Percentiles rank a stretch among this genome's conserved stretches.
Conservation (phyloP, 1,139 yeast species). For the Arxiozyma bovina region DNA sequence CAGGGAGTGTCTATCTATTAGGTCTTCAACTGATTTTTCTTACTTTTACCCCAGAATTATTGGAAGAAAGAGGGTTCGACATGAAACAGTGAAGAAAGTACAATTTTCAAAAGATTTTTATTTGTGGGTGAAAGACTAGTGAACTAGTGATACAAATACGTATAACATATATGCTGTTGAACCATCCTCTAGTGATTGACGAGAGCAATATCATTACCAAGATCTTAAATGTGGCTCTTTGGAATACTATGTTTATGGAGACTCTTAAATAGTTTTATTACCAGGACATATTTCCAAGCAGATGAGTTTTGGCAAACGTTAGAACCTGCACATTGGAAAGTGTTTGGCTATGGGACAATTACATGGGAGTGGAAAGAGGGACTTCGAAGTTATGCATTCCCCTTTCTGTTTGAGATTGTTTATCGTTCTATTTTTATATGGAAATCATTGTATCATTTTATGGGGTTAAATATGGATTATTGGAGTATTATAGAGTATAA, state of each 20-base stretch:
- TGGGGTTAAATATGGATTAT: not conserved
- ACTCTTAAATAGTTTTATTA: constrained; percentile 52
- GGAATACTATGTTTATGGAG: constrained; percentile 33
- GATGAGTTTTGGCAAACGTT: constrained; percentile 91
- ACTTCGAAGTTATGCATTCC: constrained; percentile 72
- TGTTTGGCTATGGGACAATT: constrained; percentile 70
- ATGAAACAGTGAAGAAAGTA: too few relatives aligned
- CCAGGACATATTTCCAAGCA: constrained; percentile 81
- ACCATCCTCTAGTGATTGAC: not conserved
- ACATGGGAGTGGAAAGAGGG: constrained; percentile 94
- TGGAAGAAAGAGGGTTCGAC: too few relatives aligned
- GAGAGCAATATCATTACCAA: not conserved
- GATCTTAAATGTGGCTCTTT: not conserved
- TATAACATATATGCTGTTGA: too few relatives aligned
- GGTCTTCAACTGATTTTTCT: too few relatives aligned
- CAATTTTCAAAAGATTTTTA: too few relatives aligned
- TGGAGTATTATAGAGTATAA: constrained; percentile 22
- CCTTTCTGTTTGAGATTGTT: constrained; percentile 46
- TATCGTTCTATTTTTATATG: constrained; percentile 15
- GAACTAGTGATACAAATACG: too few relatives aligned
- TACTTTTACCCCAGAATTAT: too few relatives aligned
- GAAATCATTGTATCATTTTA: constrained; percentile 6
- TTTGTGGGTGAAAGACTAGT: too few relatives aligned
- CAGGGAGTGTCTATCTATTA: too few relatives aligned
- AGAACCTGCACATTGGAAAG: constrained; percentile 78